Evolutionary conservation across 192 early-diverging fungal species (phyloP), one percentile per base, ranked within the genome.

Genomic region (Backusella liffmaniae): DNA sequence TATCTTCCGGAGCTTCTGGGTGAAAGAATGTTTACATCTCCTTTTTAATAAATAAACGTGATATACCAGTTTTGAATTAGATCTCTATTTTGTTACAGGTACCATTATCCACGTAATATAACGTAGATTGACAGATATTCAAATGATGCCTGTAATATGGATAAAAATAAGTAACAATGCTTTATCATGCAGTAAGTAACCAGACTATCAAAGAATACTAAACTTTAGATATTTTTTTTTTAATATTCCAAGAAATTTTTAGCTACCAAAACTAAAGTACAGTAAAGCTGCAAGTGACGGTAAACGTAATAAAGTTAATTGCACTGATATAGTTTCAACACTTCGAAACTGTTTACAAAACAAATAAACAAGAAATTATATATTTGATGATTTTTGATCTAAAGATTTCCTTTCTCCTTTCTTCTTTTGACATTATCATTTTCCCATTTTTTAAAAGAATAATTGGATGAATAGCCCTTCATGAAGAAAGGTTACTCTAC

Each of bases 1-100:
- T 62, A n/a, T 23, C 56, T 62, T 29, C 23, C 12, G 23, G 23
- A 62, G 56, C 21, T 62, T 62, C 56, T 29, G 46, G 46, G 6
- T 13, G 7, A 26, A 29, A 9, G 10, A n/a, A 3, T 62, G 21
- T 62, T 29, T 49, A 49, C 46, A 49, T 49, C 46, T 49, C 56
- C 12, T 62, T 62, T 62, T 62, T 62, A 62, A 62, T 62, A 62
- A 62, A 62, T 26, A 62, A 62, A 62, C 56, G 56, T 62, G 56
- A 62, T 62, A 26, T 62, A 29, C 56, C 26, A 4, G 23, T 62
- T 62, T 62, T 62, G 56, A 62, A 62, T 62, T 62, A 29, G 56
- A n/a, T 29, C 26, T 29, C 46, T 49, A 49, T 49, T 49, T n/a
- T 49, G 46, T 49, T 49, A 49, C 46, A 49, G 6, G 16, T 49